Evolutionary conservation across 768 basidiomycete genomes (phyloP).

Genomic region (Termitomyces bulborhizus): DNA sequence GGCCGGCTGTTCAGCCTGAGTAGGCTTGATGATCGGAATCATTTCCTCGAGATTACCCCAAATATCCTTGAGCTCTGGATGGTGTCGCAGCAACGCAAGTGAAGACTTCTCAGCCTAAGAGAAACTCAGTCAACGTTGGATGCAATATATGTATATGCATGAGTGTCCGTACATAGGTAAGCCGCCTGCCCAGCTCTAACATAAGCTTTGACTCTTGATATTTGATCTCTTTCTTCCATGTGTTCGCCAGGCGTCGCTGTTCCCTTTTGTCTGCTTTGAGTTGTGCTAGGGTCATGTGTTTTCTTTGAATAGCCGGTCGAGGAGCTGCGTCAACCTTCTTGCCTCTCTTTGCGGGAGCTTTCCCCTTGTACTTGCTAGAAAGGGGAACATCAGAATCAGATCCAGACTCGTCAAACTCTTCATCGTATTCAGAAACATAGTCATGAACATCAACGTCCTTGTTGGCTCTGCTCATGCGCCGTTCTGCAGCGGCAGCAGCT

Average conservation of each 20-base stretch:
- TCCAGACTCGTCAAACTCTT: slow-evolving; percentile 17
- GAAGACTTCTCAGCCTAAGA: slow-evolving; percentile 65
- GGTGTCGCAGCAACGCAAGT: slow-evolving; percentile 57
- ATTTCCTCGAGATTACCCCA: slow-evolving; percentile 82
- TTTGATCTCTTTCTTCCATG: slow-evolving; percentile 25
- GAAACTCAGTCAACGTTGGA: neutral
- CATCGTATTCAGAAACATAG: slow-evolving; percentile 18
- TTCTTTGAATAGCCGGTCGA: slow-evolving; percentile 9
- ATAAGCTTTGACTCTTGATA: slow-evolving; percentile 45
- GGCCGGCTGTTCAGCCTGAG: slow-evolving; percentile 70
- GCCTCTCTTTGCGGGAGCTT: slow-evolving; percentile 23
- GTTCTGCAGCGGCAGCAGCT: slow-evolving; percentile 51
- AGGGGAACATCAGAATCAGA: slow-evolving; percentile 21
- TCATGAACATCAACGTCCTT: slow-evolving; percentile 27
- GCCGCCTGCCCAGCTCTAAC: slow-evolving; percentile 59
- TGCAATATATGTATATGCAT: neutral
- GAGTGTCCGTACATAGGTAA: slow-evolving; percentile 56
- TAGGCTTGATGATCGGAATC: slow-evolving; percentile 55
- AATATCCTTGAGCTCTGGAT: slow-evolving; percentile 74
- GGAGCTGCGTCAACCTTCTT: slow-evolving; percentile 12
- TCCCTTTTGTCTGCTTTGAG: slow-evolving; percentile 22
- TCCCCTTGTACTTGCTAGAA: slow-evolving; percentile 28
- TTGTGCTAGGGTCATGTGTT: slow-evolving; percentile 28
- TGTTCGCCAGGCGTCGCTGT: slow-evolving; percentile 17
- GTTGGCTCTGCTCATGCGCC: slow-evolving; percentile 32